These are phyloP conservation scores for Marasmius oreades DNA, from an alignment of 1,284 basidiomycete species.

Conservation along the genomic window DNA sequence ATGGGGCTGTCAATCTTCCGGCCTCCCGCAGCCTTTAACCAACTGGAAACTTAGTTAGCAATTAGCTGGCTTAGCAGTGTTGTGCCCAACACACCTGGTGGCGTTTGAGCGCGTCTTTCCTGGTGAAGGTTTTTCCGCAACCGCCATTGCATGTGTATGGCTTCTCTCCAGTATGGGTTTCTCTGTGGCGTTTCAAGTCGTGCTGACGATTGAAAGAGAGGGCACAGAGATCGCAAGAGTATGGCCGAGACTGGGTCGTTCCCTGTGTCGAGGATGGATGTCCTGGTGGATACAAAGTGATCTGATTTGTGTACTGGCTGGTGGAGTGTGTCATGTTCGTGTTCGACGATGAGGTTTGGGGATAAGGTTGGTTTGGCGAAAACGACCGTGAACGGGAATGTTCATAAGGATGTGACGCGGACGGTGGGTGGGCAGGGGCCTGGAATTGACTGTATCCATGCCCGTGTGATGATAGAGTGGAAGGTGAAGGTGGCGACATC, in stretches of 20 bases:
- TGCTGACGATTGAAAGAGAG: conserved; percentile 80
- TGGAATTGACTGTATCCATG: conserved; percentile 9
- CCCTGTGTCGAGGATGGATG: conserved; percentile 52
- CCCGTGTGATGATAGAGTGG: background rate
- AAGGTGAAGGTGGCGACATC: conserved; percentile 6
- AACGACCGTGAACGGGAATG: conserved; percentile 22
- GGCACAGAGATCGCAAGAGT: conserved; percentile 75
- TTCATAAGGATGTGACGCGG: conserved; percentile 9
- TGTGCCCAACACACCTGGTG: conserved; percentile 55
- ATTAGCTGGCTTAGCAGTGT: conserved; percentile 13
- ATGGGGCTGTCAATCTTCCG: conserved; percentile 38
- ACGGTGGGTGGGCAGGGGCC: conserved; percentile 8
- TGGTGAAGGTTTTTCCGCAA: conserved; percentile 79
- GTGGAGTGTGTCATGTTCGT: conserved; percentile 1
- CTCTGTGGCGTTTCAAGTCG: conserved; percentile 75
- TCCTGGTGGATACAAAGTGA: conserved; percentile 30
- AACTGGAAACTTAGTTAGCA: conserved; percentile 41
- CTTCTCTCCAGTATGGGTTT: conserved; percentile 79
- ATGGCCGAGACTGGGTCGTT: conserved; percentile 64
- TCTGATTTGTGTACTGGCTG: conserved; percentile 22
- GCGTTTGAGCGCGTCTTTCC: conserved; percentile 78
- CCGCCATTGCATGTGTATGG: conserved; percentile 77
- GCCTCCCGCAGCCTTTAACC: conserved; percentile 72
- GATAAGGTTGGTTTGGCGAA: conserved; percentile 18
- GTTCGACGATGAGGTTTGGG: conserved; percentile 1